Conservation (phyloP, 139 green algal genomes). For the Volvox reticuliferus region DNA sequence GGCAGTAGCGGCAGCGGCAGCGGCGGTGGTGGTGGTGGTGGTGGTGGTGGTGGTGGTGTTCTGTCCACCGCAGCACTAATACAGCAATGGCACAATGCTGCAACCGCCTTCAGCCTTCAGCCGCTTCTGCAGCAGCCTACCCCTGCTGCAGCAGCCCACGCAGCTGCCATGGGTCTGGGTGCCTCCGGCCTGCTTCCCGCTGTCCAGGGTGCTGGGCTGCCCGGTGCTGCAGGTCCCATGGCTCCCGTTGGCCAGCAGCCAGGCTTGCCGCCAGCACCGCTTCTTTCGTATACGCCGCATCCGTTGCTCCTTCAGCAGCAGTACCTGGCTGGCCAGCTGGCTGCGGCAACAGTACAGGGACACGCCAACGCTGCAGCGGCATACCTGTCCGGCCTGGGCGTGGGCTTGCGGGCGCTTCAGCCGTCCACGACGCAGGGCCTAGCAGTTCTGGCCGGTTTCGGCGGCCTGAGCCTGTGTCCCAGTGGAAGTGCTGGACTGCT, state of each 20-base stretch:
- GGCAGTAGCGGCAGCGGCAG: background rate
- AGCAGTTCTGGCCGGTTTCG: background rate
- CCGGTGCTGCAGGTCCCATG: background rate
- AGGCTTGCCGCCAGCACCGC: background rate
- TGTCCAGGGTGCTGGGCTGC: background rate
- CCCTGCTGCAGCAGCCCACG: background rate
- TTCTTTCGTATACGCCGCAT: background rate
- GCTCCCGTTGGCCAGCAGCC: background rate
- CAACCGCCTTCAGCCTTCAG: conserved; percentile 17
- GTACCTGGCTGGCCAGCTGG: conserved; percentile 22
- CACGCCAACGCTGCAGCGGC: background rate
- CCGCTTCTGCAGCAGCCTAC: background rate
- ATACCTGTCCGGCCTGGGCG: background rate
- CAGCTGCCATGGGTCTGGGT: background rate
- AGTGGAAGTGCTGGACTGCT: background rate
- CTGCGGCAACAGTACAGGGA: background rate
- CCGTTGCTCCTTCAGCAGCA: conserved; percentile 40
- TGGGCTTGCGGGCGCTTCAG: background rate
- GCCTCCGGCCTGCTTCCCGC: background rate
- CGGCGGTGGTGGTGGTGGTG: background rate
- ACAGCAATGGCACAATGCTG: conserved; percentile 2
- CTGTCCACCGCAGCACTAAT: background rate
- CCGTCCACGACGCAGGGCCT: background rate
- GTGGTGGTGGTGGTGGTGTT: background rate
- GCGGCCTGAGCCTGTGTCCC: conserved; percentile 7